Conservation (phyloP, 2,329 filamentous ascomycete species). For the Hypoxylon sp. region DNA sequence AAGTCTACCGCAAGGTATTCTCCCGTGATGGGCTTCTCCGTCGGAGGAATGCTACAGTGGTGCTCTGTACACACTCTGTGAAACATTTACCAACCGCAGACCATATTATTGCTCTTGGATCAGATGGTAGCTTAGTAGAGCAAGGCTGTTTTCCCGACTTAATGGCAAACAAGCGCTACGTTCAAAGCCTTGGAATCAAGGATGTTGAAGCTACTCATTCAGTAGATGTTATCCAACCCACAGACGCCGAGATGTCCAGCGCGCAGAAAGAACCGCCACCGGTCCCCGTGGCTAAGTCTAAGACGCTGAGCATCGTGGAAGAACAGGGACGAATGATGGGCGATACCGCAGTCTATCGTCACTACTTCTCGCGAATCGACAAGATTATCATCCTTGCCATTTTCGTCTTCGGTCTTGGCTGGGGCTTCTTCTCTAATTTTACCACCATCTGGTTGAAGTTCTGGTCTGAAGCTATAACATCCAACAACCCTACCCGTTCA, state of each 20-base stretch:
- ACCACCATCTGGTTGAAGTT: slow-evolving; percentile 47
- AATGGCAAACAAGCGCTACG: slow-evolving; percentile 48
- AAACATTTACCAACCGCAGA: slow-evolving; percentile 59
- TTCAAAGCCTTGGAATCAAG: slow-evolving; percentile 43
- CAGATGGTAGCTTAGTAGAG: slow-evolving; percentile 59
- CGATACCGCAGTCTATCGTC: slow-evolving; percentile 44
- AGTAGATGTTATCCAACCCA: background rate
- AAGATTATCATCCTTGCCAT: slow-evolving; percentile 19
- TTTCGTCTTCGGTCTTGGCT: slow-evolving; percentile 36
- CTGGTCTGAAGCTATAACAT: slow-evolving; percentile 42
- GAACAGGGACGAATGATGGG: slow-evolving; percentile 25
- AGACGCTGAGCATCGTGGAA: background rate
- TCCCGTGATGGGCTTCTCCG: slow-evolving; percentile 48
- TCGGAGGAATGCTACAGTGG: slow-evolving; percentile 46
- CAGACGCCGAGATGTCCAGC: background rate
- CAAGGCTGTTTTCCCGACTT: slow-evolving; percentile 60
- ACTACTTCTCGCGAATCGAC: slow-evolving; percentile 47
- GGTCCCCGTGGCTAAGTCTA: background rate
- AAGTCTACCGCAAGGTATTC: slow-evolving; percentile 53
- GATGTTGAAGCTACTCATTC: slow-evolving; percentile 19
- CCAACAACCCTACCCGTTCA: background rate
- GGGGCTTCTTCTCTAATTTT: slow-evolving; percentile 46
- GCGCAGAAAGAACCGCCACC: background rate
- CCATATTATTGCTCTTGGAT: slow-evolving; percentile 63
- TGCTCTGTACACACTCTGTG: slow-evolving; percentile 59